A percentile compares a stretch with the other conserved stretches of the same genome.
Conservation (phyloP, 2,329 filamentous ascomycete genomes). For the Fusarium gaditjirri region DNA sequence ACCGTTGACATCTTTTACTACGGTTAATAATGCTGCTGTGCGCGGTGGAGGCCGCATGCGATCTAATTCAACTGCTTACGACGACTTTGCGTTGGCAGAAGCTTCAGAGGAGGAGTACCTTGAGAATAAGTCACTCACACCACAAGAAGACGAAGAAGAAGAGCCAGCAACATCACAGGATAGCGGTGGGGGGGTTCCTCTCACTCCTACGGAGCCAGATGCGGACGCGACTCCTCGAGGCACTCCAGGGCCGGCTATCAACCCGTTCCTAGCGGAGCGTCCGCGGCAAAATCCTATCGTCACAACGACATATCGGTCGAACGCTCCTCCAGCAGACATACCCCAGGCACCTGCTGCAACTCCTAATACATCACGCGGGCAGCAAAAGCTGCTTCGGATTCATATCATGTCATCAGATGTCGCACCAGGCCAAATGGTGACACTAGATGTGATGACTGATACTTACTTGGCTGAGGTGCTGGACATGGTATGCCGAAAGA, state of each 20-base stretch:
- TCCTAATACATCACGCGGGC: slow-evolving; percentile 64
- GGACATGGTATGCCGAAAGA: slow-evolving; percentile 79
- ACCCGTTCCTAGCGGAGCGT: slow-evolving; percentile 46
- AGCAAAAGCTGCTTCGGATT: slow-evolving; percentile 76
- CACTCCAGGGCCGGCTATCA: slow-evolving; percentile 46
- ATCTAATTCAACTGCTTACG: slow-evolving; percentile 79
- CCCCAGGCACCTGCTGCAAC: slow-evolving; percentile 60
- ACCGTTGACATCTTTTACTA: slow-evolving; percentile 81
- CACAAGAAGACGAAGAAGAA: slow-evolving; percentile 67
- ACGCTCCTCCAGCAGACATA: slow-evolving; percentile 65
- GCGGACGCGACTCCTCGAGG: slow-evolving; percentile 43
- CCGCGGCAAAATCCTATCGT: slow-evolving; percentile 68
- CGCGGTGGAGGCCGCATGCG: slow-evolving; percentile 67
- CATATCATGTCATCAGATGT: slow-evolving; percentile 77
- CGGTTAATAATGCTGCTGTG: slow-evolving; percentile 83
- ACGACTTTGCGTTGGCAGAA: slow-evolving; percentile 83
- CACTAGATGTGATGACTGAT: slow-evolving; percentile 80
- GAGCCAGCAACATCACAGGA: slow-evolving; percentile 46
- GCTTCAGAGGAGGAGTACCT: slow-evolving; percentile 74
- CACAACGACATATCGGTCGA: slow-evolving; percentile 68
- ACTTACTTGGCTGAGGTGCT: slow-evolving; percentile 86
- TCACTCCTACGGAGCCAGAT: slow-evolving; percentile 47
- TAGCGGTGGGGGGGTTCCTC: slow-evolving; percentile 27
- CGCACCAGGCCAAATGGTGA: slow-evolving; percentile 77
- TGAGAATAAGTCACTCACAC: slow-evolving; percentile 75